Conservation (phyloP, 176 grass and related monocot genomes). For the Rhynchospora pubera region DNA sequence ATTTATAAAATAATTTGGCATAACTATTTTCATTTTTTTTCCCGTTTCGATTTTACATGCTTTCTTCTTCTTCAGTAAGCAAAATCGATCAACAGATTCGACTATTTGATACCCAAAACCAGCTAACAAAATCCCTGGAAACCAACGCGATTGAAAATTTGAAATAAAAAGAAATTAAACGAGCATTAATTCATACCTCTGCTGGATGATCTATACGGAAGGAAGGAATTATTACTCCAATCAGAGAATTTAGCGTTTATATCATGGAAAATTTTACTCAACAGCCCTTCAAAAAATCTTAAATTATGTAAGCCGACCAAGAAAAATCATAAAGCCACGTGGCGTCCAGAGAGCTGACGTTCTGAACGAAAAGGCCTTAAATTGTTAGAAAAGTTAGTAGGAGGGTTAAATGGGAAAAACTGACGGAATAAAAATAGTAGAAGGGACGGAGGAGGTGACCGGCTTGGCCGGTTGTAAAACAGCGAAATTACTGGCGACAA, state of each 20-base stretch:
- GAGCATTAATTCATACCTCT: conserved; percentile 1
- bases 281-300: neutral
- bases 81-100: neutral
- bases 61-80: neutral
- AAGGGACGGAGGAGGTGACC: neutral
- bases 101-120: conserved; percentile 1
- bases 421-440: neutral
- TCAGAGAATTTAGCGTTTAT: neutral
- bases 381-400: neutral
- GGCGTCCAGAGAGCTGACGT: too few relatives aligned
- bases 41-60: neutral
- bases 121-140: neutral
- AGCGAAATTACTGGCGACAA: neutral
- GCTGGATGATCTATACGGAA: neutral
- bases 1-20: neutral
- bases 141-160: neutral
- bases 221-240: conserved; percentile 8
- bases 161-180: neutral
- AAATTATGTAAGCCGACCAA: neutral
- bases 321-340: neutral
- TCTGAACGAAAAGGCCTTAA: neutral
- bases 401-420: neutral
- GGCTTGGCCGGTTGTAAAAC: neutral
- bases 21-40: neutral
- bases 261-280: neutral